Evolutionary conservation across 306 rosid species (phyloP).

Genomic region (Phaseolus lunatus): DNA sequence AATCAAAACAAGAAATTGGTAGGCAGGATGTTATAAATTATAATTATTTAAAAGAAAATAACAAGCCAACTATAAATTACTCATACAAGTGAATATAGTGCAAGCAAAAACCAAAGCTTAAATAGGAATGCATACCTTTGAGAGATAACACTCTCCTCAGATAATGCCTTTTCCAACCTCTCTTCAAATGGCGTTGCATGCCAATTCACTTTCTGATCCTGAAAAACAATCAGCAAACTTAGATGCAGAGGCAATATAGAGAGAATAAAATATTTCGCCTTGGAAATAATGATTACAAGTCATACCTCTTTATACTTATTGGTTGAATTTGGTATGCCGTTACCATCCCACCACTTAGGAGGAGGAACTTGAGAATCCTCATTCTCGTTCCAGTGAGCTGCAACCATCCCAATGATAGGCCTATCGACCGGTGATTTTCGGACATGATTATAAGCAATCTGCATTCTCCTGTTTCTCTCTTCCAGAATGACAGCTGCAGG

Average conservation of each 20-base stretch:
- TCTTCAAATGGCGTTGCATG: constrained; percentile 97
- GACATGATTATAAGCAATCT: constrained; percentile 40
- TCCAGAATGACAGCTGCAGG: constrained; percentile 59
- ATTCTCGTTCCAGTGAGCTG: constrained; percentile 86
- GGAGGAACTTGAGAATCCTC: constrained; percentile 62
- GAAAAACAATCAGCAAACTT: constrained; percentile 42
- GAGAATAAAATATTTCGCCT: constrained; percentile 7
- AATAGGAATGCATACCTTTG: constrained; percentile 53
- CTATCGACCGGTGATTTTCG: constrained; percentile 73
- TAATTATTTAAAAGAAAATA: not conserved
- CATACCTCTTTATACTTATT: constrained; percentile 91
- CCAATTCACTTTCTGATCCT: constrained; percentile 98
- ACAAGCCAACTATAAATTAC: not conserved
- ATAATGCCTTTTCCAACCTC: constrained; percentile 90
- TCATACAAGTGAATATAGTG: constrained; percentile 20
- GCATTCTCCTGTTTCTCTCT: constrained; percentile 52
- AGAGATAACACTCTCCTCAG: constrained; percentile 71
- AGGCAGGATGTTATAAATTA: not conserved
- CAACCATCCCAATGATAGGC: constrained; percentile 91
- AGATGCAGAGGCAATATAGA: constrained; percentile 32
- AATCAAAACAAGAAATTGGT: constrained; percentile 30
- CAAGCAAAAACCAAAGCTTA: not conserved
- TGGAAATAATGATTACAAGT: constrained; percentile 9
- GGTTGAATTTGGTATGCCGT: constrained; percentile 95
- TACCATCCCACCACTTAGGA: constrained; percentile 92